Percentiles rank a stretch among this genome's conserved stretches.
Evolutionary conservation across 805 yeast genomes (phyloP).

Genomic region (Ogataea naganishii): DNA sequence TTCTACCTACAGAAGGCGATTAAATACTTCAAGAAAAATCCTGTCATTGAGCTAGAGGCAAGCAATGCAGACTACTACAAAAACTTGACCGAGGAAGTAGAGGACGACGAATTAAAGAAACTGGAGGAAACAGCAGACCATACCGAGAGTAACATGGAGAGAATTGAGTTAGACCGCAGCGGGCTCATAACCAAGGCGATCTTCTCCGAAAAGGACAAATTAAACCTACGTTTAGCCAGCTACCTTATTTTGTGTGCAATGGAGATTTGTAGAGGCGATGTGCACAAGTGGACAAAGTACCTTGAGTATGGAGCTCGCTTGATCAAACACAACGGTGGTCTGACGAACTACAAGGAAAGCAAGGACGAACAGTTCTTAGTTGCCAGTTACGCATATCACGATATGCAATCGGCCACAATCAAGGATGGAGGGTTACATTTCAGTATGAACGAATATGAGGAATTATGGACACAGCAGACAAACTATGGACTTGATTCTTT

Average conservation of each 20-base stretch:
- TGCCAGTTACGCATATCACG: constrained; percentile 76
- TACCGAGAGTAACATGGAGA: neutral
- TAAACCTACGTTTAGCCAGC: constrained; percentile 48
- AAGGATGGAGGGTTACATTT: constrained; percentile 59
- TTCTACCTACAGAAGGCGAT: constrained; percentile 40
- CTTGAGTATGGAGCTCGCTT: constrained; percentile 59
- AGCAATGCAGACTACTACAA: constrained; percentile 5
- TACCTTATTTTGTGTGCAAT: constrained; percentile 67
- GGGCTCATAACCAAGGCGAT: constrained; percentile 5
- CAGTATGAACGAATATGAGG: constrained; percentile 49
- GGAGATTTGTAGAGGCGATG: constrained; percentile 78
- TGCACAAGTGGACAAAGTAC: constrained; percentile 62
- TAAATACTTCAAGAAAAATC: constrained; percentile 28
- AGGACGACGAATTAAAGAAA: constrained; percentile 21
- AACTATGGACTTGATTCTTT: constrained; percentile 55
- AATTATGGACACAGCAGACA: constrained; percentile 30
- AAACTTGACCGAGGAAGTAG: constrained; percentile 11
- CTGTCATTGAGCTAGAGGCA: constrained; percentile 16
- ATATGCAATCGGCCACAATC: constrained; percentile 55
- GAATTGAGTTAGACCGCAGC: constrained; percentile 7
- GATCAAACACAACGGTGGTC: constrained; percentile 54
- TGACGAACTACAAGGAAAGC: constrained; percentile 38
- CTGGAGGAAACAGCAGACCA: neutral
- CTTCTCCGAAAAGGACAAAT: constrained; percentile 22
- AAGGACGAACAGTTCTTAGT: constrained; percentile 65